Conservation (phyloP, 768 basidiomycete genomes). For the Tephrocybe rancida region DNA sequence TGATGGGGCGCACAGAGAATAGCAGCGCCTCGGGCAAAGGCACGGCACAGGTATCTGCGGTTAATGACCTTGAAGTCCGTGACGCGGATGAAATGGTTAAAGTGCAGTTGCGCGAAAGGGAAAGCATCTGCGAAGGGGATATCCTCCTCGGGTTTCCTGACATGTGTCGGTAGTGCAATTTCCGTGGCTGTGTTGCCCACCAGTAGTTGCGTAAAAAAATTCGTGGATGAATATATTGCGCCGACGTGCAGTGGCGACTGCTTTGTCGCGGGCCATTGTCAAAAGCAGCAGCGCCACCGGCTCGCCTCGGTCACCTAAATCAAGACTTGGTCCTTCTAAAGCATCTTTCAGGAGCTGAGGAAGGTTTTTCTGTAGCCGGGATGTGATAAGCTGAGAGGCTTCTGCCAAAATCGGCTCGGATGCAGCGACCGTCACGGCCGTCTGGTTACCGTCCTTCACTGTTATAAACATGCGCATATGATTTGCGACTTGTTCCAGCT, state of each 20-base stretch:
- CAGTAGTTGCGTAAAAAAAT: too few relatives aligned
- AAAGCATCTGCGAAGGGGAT: slow-evolving; percentile 18
- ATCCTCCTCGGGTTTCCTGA: too few relatives aligned
- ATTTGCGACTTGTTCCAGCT: slow-evolving; percentile 29
- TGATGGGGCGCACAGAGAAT: slow-evolving; percentile 26
- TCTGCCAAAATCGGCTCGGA: slow-evolving; percentile 30
- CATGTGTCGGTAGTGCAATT: too few relatives aligned
- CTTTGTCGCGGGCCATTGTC: slow-evolving; percentile 21
- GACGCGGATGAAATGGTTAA: slow-evolving; percentile 34
- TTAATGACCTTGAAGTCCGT: slow-evolving; percentile 23
- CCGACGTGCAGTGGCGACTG: slow-evolving; percentile 2
- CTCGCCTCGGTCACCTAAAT: slow-evolving; percentile 25
- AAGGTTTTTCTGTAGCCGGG: not conserved
- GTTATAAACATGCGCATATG: slow-evolving; percentile 33
- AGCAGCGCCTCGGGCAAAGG: slow-evolving; percentile 26
- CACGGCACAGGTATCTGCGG: slow-evolving; percentile 18
- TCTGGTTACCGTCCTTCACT: slow-evolving; percentile 15
- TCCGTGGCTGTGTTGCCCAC: too few relatives aligned
- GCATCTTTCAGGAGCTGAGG: not conserved
- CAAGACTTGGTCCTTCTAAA: slow-evolving; percentile 13
- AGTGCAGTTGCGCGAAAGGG: slow-evolving; percentile 22
- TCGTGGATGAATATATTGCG: too few relatives aligned
- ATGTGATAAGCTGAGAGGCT: slow-evolving; percentile 21
- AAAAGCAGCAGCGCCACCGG: slow-evolving; percentile 19
- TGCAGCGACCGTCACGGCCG: slow-evolving; percentile 20